phyloP scores from a whole-genome alignment of 352 stramenopile genomes.

The Globisporangium spinosum region DNA sequence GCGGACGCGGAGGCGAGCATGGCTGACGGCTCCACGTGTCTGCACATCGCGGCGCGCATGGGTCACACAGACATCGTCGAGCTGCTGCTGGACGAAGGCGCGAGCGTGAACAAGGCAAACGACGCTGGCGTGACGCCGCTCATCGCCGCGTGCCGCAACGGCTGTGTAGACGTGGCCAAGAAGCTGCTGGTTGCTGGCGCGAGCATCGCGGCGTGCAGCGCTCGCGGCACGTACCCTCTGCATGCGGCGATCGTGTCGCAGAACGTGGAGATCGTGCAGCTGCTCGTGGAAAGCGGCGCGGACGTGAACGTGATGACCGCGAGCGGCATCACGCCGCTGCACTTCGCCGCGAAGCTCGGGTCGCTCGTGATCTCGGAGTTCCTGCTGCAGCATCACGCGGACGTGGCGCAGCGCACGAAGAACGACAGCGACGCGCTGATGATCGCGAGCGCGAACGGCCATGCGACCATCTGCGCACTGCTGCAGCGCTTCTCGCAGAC shows the following conservation, averaged over 20 bases:
- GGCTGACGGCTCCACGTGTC: constrained; percentile 57
- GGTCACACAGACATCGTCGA: constrained; percentile 58
- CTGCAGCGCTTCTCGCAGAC: constrained; percentile 43
- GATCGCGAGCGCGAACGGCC: constrained; percentile 67
- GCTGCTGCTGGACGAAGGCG: constrained; percentile 63
- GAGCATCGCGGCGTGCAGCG: constrained; percentile 38
- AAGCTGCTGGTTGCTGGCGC: constrained; percentile 47
- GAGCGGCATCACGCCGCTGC: constrained; percentile 72
- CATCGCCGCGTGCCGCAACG: constrained; percentile 66
- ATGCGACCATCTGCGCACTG: constrained; percentile 60
- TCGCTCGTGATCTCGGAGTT: constrained; percentile 57
- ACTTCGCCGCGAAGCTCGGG: constrained; percentile 70
- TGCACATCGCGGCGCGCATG: constrained; percentile 73
- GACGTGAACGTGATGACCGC: constrained; percentile 67
- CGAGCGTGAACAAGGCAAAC: constrained; percentile 58
- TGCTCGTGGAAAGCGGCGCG: constrained; percentile 56
- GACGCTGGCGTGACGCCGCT: constrained; percentile 63
- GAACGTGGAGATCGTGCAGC: constrained; percentile 58
- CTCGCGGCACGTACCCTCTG: constrained; percentile 55
- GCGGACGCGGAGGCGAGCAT: constrained; percentile 57
- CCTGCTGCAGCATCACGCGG: constrained; percentile 57
- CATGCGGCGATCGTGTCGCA: constrained; percentile 67
- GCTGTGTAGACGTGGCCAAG: constrained; percentile 51
- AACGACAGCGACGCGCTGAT: constrained; percentile 75
- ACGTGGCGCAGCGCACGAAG: constrained; percentile 66